Evolutionary conservation across 2,329 filamentous ascomycete species (phyloP), one percentile per base, ranked within the genome.

Genomic region (Polytolypa hystricis): DNA sequence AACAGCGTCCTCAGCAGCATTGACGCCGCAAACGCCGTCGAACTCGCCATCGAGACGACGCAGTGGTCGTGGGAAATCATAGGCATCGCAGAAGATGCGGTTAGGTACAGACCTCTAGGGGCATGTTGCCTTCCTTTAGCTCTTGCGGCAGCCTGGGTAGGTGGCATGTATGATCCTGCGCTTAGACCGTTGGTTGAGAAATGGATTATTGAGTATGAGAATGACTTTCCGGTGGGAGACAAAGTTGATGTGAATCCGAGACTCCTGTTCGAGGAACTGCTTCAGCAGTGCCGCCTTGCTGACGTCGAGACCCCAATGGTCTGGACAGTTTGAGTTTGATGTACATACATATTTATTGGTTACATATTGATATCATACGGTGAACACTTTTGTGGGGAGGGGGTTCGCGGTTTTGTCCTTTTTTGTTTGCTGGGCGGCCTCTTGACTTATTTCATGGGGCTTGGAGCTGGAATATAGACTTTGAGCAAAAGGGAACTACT

Each of bases 1-100:
- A 56, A 58, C 42, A 54, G 54, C 39, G 38, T 61, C 28, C 41
- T 58, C 15, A 33, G 47, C 36, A 47, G 53, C 26, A 14, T 64
- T 33, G 44, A 49, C n/a, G 26, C 48, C 18, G 33, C 48, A 16
- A 50, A 50, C 12, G 35, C 19, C n/a, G n/a, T n/a, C 1, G 20
- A 37, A 0, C 38, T 51, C 2, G 25, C 23, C 4, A 17, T 40
- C 4, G 52, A 57, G 23, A 45, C 48, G 5, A 40, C 35, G 4
- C 40, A 38, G 15, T 47, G 52, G 18, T 42, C 49, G 2, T 30
- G 48, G 12, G 51, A 58, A 30, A 51, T 52, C 18, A 30, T 62
- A 10, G 27, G 34, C 11, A 40, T 60, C 14, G 52, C 52, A 0
- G 46, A 53, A 17, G 28, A 44, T 2, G 51, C 50, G 1, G 41